Conservation (phyloP, 805 yeast species). For the Ogataea trehalophila region DNA sequence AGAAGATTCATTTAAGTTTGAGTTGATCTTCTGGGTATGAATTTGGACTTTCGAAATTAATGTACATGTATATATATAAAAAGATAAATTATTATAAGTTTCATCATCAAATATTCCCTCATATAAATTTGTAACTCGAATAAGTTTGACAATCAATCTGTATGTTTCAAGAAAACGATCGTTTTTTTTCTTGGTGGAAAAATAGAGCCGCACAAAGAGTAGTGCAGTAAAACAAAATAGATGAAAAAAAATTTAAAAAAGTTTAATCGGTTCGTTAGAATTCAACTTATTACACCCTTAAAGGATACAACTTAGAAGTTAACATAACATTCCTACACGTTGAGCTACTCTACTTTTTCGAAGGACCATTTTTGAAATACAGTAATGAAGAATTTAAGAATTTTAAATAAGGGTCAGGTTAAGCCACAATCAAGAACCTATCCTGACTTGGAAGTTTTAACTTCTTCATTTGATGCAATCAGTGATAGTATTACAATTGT, state of each 20-base stretch:
- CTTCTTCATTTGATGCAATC: constrained; percentile 64
- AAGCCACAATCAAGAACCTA: constrained; percentile 49
- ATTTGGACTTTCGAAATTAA: no score
- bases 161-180: no score
- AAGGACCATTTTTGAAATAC: background rate
- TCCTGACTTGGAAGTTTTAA: constrained; percentile 56
- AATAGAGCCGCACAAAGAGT: no score
- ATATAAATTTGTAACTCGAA: no score
- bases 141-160: no score
- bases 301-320: background rate
- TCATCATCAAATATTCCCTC: no score
- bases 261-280: background rate
- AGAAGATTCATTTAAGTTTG: background rate
- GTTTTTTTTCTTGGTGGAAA: no score
- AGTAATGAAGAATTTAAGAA: constrained; percentile 29
- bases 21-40: background rate
- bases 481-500: constrained; percentile 69
- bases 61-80: background rate
- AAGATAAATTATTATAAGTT: background rate
- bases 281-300: background rate
- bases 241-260: background rate
- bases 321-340: background rate
- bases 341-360: background rate
- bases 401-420: constrained; percentile 50
- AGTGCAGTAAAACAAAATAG: no score